These are phyloP conservation scores for Penicillium pancosmium DNA, from an alignment of 495 filamentous ascomycete species.

Conservation along the genomic window DNA sequence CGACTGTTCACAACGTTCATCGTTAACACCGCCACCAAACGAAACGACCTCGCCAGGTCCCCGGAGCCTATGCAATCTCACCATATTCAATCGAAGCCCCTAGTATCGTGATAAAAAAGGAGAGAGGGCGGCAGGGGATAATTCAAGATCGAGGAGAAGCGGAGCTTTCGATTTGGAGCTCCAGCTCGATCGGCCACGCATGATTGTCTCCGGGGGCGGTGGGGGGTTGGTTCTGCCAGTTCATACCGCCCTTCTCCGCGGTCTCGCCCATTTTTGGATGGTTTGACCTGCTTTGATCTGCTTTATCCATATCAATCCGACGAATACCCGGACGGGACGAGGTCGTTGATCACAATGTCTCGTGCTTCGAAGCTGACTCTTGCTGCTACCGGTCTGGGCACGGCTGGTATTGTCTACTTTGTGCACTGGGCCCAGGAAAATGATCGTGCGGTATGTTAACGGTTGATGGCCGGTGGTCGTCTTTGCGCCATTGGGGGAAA, in stretches of 20 bases:
- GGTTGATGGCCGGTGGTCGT: background rate
- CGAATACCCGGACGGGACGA: background rate
- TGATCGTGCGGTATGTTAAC: conserved; percentile 73
- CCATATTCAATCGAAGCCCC: conserved; percentile 38
- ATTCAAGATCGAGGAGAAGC: conserved; percentile 27
- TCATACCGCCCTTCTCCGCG: conserved; percentile 38
- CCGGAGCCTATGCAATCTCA: conserved; percentile 19
- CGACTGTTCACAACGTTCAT: conserved; percentile 58
- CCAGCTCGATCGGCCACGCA: conserved; percentile 42
- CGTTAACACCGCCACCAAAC: conserved; percentile 29
- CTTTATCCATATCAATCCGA: background rate
- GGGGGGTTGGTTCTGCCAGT: conserved; percentile 32
- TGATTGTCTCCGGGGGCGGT: conserved; percentile 41
- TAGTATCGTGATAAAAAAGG: conserved; percentile 10
- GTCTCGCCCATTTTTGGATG: conserved; percentile 24
- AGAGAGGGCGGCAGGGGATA: conserved; percentile 14
- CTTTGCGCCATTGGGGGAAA: background rate
- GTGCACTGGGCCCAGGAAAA: conserved; percentile 85
- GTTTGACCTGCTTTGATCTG: background rate
- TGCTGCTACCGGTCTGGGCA: conserved; percentile 71
- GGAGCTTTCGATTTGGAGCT: conserved; percentile 28
- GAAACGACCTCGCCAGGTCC: background rate
- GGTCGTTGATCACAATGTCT: conserved; percentile 66
- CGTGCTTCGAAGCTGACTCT: conserved; percentile 86
- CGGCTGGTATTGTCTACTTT: conserved; percentile 75